These are phyloP conservation scores for Naganishia liquefaciens DNA, from an alignment of 1,284 basidiomycete species.

Conservation along the genomic window DNA sequence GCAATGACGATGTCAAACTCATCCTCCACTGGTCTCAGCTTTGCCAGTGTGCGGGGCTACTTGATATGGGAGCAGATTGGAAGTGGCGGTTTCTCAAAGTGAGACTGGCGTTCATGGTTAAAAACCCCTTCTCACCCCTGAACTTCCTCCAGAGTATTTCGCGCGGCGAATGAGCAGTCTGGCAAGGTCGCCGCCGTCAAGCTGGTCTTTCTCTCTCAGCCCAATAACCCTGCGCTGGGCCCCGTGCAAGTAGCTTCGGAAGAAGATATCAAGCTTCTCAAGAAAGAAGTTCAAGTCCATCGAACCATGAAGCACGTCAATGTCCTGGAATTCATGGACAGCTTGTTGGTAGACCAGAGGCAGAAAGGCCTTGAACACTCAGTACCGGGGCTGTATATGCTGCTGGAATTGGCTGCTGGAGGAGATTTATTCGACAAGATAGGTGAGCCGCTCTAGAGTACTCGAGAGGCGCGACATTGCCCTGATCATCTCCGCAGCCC, in stretches of 20 bases:
- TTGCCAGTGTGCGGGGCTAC: conserved; percentile 7
- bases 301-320: conserved; percentile 75
- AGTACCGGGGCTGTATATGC: conserved; percentile 82
- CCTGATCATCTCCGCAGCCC: conserved; percentile 57
- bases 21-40: background rate
- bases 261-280: conserved; percentile 66
- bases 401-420: conserved; percentile 87
- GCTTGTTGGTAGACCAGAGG: conserved; percentile 70
- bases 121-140: background rate
- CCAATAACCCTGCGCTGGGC: conserved; percentile 44
- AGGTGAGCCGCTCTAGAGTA: conserved; percentile 59
- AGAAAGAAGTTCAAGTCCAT: conserved; percentile 94
- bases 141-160: conserved; percentile 7
- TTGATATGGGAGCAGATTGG: conserved; percentile 20
- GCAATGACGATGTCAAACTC: background rate
- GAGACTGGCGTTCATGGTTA: background rate
- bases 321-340: conserved; percentile 81
- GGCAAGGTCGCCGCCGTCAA: conserved; percentile 16
- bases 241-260: conserved; percentile 42
- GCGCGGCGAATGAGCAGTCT: background rate
- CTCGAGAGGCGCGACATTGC: background rate
- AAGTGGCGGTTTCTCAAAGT: conserved; percentile 27
- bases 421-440: conserved; percentile 99
- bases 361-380: conserved; percentile 55
- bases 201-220: conserved; percentile 23